A percentile compares a stretch with the other conserved stretches of the same genome.
Evolutionary conservation across 768 basidiomycete genomes (phyloP).

Genomic region (Boletus fagicola): DNA sequence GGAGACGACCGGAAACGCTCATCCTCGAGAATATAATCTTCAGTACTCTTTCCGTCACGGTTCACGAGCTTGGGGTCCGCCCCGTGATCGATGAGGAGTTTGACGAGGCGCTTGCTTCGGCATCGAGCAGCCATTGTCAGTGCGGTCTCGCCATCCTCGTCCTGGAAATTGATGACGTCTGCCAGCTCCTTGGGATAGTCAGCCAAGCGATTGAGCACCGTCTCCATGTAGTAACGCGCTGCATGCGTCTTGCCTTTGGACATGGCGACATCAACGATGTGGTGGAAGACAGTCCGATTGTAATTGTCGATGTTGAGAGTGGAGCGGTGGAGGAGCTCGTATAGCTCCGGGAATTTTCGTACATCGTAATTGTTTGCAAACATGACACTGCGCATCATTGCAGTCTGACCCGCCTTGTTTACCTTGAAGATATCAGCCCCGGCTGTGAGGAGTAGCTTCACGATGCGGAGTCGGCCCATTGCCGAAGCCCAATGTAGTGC

Average conservation of each 20-base stretch:
- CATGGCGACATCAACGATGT: constrained; percentile 96
- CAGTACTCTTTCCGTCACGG: constrained; percentile 92
- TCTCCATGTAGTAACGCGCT: constrained; percentile 98
- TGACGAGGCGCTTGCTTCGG: constrained; percentile 91
- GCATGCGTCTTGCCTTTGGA: constrained; percentile 98
- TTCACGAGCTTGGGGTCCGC: constrained; percentile 95
- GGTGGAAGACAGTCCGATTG: constrained; percentile 97
- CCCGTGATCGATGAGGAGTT: constrained; percentile 92
- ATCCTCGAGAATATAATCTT: constrained; percentile 98
- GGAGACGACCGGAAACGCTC: constrained; percentile 95
- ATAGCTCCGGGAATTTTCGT: constrained; percentile 96
- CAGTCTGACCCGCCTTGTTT: constrained; percentile 95
- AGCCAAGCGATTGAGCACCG: constrained; percentile 77
- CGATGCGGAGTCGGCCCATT: constrained; percentile 95
- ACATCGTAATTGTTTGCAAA: constrained; percentile 99
- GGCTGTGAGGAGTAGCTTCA: constrained; percentile 89
- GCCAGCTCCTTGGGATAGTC: constrained; percentile 96
- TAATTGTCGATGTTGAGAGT: constrained; percentile 98
- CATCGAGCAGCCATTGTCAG: constrained; percentile 95
- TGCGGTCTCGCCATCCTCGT: constrained; percentile 98
- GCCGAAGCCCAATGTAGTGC: constrained; percentile 98
- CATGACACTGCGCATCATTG: constrained; percentile 98
- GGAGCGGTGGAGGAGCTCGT: constrained; percentile 95
- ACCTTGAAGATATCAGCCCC: constrained; percentile 97
- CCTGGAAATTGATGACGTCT: constrained; percentile 98